phyloP scores from a whole-genome alignment of 768 basidiomycete species.

The Daedaleopsis sinensis region DNA sequence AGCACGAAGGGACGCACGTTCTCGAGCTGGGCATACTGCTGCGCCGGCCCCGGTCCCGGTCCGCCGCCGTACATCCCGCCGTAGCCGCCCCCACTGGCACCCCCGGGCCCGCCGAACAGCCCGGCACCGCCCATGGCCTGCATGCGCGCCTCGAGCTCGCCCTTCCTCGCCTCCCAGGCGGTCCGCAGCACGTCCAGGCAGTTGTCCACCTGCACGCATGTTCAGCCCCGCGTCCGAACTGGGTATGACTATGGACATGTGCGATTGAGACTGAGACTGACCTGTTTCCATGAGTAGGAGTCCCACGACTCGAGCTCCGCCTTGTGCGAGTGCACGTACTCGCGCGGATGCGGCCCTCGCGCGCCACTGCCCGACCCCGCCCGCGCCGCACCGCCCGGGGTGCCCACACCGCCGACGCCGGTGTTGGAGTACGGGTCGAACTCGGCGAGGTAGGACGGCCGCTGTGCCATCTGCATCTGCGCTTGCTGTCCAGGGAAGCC shows the following conservation, averaged over 20 bases:
- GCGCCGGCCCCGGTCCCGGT: constrained; percentile 29
- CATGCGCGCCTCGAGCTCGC: constrained; percentile 52
- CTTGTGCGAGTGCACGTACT: constrained; percentile 68
- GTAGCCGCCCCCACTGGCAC: constrained; percentile 33
- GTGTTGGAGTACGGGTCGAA: constrained; percentile 42
- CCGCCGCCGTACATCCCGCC: constrained; percentile 26
- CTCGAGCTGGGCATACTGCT: constrained; percentile 60
- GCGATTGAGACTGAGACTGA: too few relatives aligned
- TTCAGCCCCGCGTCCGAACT: background rate
- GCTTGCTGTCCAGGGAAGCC: constrained; percentile 26
- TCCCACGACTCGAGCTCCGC: constrained; percentile 75
- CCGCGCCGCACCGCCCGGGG: constrained; percentile 1
- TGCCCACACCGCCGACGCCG: background rate
- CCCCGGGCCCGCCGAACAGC: too few relatives aligned
- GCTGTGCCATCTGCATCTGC: constrained; percentile 26
- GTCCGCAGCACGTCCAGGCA: constrained; percentile 66
- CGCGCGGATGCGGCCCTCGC: constrained; percentile 63
- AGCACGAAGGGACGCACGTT: constrained; percentile 45
- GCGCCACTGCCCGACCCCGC: constrained; percentile 33
- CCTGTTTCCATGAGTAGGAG: constrained; percentile 68
- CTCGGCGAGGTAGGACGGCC: constrained; percentile 37
- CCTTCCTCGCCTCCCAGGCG: constrained; percentile 65
- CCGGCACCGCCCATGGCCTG: constrained; percentile 50
- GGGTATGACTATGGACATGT: too few relatives aligned
- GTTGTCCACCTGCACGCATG: constrained; percentile 40